These are phyloP conservation scores for Xylaria venustula DNA, from an alignment of 495 filamentous ascomycete species.

Conservation along the genomic window DNA sequence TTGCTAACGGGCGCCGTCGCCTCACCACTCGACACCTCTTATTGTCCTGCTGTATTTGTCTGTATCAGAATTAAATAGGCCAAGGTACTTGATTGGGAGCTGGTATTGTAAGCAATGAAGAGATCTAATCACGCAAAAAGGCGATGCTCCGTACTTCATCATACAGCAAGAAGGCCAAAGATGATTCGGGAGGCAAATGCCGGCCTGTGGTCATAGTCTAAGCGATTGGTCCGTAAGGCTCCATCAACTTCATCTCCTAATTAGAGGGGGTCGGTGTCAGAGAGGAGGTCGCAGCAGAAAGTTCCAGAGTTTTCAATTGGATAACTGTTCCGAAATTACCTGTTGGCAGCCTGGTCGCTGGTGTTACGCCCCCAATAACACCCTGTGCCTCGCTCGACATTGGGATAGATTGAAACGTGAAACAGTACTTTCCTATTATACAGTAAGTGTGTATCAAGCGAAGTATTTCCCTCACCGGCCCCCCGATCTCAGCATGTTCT, in stretches of 20 bases:
- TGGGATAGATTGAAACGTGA: not conserved
- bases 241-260: not conserved
- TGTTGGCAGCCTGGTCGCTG: not conserved
- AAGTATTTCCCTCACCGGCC: not conserved
- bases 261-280: not conserved
- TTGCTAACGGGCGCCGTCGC: too few species aligned
- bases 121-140: too few species aligned
- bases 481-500: not conserved
- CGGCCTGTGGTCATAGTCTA: not conserved
- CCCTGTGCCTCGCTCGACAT: not conserved
- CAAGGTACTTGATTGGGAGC: too few species aligned
- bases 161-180: too few species aligned
- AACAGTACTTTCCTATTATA: not conserved
- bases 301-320: not conserved
- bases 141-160: too few species aligned
- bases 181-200: too few species aligned
- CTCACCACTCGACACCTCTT: too few species aligned
- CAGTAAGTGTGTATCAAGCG: not conserved
- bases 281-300: not conserved
- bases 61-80: too few species aligned
- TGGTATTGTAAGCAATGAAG: too few species aligned
- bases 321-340: not conserved
- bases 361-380: not conserved
- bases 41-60: too few species aligned
- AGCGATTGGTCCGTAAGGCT: not conserved